Evolutionary conservation across 164 flowering plant species (phyloP).

Genomic region (Dillenia turbinata): DNA sequence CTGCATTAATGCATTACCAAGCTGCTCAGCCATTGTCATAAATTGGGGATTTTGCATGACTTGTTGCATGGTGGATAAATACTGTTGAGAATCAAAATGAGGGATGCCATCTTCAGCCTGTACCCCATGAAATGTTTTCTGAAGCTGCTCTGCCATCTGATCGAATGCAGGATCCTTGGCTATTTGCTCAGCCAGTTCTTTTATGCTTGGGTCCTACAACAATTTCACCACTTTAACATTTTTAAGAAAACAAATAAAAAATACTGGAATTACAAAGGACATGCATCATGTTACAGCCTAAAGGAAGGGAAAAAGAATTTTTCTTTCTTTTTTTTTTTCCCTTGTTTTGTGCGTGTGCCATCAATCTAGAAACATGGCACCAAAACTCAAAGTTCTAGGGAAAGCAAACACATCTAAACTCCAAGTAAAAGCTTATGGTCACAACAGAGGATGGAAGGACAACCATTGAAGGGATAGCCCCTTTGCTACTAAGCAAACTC

Average conservation of each 20-base stretch:
- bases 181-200: conserved; percentile 85
- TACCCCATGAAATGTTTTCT: conserved; percentile 63
- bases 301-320: too few relatives aligned
- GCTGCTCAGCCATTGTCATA: conserved; percentile 96
- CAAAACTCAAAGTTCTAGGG: too few relatives aligned
- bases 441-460: too few relatives aligned
- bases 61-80: conserved; percentile 81
- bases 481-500: too few relatives aligned
- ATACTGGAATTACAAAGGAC: too few relatives aligned
- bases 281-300: too few relatives aligned
- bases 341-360: too few relatives aligned
- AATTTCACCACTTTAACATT: background rate
- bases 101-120: conserved; percentile 52
- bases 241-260: background rate
- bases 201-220: conserved; percentile 84
- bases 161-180: conserved; percentile 91
- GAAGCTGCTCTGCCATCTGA: conserved; percentile 95
- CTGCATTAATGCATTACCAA: conserved; percentile 92
- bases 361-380: too few relatives aligned
- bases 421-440: too few relatives aligned
- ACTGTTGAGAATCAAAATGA: conserved; percentile 74
- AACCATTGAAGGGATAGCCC: too few relatives aligned
- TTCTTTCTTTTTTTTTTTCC: too few relatives aligned
- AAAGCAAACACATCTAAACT: too few relatives aligned
- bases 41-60: conserved; percentile 97